Percentiles rank a stretch among this genome's conserved stretches.
Conservation (phyloP, 1,284 basidiomycete genomes). For the Xanthoconium separans region DNA sequence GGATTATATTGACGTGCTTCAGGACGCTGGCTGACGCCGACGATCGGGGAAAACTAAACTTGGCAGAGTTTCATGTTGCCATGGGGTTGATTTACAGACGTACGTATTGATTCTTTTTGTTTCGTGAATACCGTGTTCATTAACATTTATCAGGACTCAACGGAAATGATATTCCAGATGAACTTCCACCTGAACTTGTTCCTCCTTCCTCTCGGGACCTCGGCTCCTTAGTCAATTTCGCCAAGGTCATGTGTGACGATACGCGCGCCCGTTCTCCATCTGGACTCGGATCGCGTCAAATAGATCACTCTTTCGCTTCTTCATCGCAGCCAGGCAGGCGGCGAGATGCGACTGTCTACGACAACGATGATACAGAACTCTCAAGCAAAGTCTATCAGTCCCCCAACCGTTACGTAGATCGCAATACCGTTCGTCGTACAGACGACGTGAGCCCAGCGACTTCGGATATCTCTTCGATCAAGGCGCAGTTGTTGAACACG, state of each 20-base stretch:
- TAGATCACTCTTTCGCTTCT: constrained; percentile 70
- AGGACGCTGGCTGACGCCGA: constrained; percentile 90
- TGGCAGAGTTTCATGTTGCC: constrained; percentile 97
- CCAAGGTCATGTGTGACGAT: constrained; percentile 90
- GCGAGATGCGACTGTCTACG: constrained; percentile 93
- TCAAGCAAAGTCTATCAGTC: constrained; percentile 77
- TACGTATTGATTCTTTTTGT: constrained; percentile 41
- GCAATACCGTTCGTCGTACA: constrained; percentile 74
- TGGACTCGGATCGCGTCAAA: constrained; percentile 56
- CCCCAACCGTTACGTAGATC: constrained; percentile 86
- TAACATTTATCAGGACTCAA: constrained; percentile 65
- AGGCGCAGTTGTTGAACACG: constrained; percentile 81
- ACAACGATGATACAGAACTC: constrained; percentile 70
- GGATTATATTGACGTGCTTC: background rate
- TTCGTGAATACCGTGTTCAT: constrained; percentile 2
- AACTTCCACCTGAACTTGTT: constrained; percentile 85
- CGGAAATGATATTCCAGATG: constrained; percentile 88
- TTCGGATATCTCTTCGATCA: constrained; percentile 65
- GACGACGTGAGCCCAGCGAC: constrained; percentile 70
- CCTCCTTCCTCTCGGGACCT: constrained; percentile 93
- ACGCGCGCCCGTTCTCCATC: constrained; percentile 59
- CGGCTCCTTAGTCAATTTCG: constrained; percentile 87
- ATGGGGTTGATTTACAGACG: constrained; percentile 98
- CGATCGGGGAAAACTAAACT: constrained; percentile 91
- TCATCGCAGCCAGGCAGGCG: constrained; percentile 50